phyloP scores from a whole-genome alignment of 345 rosid species.

The Jatropha curcas region DNA sequence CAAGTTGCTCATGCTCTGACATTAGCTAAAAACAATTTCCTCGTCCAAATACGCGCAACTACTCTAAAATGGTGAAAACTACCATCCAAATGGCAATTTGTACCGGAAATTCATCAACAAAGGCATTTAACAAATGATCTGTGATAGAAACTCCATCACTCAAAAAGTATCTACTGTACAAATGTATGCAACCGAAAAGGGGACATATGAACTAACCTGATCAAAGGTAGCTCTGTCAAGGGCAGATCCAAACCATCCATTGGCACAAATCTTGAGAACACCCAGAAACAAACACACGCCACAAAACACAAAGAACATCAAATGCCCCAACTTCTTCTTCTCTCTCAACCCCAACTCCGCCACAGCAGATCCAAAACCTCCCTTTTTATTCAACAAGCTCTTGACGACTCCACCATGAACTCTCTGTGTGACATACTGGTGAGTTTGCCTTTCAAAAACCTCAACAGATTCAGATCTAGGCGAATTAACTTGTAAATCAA shows the following conservation, averaged over 20 bases:
- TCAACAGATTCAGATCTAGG: conserved; percentile 69
- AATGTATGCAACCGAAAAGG: background rate
- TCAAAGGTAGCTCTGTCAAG: conserved; percentile 55
- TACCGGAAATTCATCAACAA: background rate
- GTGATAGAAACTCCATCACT: too few relatives aligned
- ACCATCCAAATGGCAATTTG: conserved; percentile 1
- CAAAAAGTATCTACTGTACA: too few relatives aligned
- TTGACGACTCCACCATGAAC: conserved; percentile 36
- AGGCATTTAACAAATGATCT: background rate
- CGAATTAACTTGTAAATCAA: conserved; percentile 65
- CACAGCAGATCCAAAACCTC: conserved; percentile 50
- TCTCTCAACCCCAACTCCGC: conserved; percentile 64
- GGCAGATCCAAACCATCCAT: conserved; percentile 89
- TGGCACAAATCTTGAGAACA: conserved; percentile 79
- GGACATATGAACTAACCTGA: conserved; percentile 41
- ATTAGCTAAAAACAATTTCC: background rate
- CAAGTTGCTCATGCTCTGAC: background rate
- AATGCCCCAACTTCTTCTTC: conserved; percentile 78
- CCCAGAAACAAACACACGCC: conserved; percentile 85
- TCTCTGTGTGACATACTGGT: conserved; percentile 45
- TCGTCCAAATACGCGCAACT: background rate
- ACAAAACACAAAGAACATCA: conserved; percentile 80
- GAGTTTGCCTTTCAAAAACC: conserved; percentile 47
- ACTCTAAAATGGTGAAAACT: conserved; percentile 2
- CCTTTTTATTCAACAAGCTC: conserved; percentile 47